Base-by-base conservation (phyloP, 192 early-diverging fungal genomes). In the Phycomyces blakesleeanus region DNA sequence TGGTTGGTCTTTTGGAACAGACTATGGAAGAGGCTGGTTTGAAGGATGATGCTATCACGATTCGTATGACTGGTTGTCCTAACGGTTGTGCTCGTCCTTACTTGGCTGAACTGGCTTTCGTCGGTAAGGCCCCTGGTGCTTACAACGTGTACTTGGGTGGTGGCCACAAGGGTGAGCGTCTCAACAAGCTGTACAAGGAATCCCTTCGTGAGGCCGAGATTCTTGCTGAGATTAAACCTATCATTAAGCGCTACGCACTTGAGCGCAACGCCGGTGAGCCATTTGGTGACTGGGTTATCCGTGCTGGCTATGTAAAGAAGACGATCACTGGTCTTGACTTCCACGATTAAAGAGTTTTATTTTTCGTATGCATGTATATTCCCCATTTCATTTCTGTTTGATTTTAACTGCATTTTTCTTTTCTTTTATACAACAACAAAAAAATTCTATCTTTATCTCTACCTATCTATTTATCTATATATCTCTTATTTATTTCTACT, bases 51-150 rank as follows among this genome's bases (percentile, higher is more conserved):
- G 91, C 91, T 55, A 93, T 98, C 67, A 91, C 90, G 21, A 92
- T 98, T 64, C 85, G 96, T 64, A 98, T 98, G 96, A 98, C 96
- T 0, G 95, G 95, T 56, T 98, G 95, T 70, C 95, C 95, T n/a
- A 98, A 98, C 74, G 94, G 94, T 66, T 98, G 95, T 68, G 95
- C 95, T 3, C 81, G 95, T 21, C 95, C 95, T 10, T 92, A 93
- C 68, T 85, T 94, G 57, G 94, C 92, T 44, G 95, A 98, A 74
- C 91, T 98, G 66, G 95, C 91, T 3, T 93, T 95, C 64, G 88
- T 98, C 18, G 95, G 95, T 59, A 98, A 98, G 75, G 95, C 95
- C 6, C 89, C 90, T 22, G 92, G 92, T 22, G 84, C 93, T 11
- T 98, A 98, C 78, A 98, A 98, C 74, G 81, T 98, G 59, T 96